A percentile compares a stretch with the other conserved stretches of the same genome.
These are phyloP conservation scores for Zea luxurians DNA, from an alignment of 176 grass and related monocot species.

Conservation along the genomic window DNA sequence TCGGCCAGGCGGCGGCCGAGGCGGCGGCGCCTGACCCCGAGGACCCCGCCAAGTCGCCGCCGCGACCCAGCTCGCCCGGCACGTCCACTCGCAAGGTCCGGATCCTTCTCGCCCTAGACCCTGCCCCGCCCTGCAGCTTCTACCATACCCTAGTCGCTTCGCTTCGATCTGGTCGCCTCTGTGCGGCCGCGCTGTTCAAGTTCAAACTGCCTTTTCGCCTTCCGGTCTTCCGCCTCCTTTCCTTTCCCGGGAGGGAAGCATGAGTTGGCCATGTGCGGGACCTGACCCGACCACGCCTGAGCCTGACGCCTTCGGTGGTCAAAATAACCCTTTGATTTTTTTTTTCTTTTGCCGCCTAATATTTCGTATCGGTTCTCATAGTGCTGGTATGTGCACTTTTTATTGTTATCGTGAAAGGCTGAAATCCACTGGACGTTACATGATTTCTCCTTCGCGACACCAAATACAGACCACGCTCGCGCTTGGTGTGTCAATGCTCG, in stretches of 20 bases:
- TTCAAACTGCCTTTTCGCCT: background rate
- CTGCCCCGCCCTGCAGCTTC: background rate
- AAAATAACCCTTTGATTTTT: background rate
- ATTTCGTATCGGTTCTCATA: background rate
- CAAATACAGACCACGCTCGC: background rate
- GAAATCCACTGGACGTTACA: background rate
- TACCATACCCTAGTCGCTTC: background rate
- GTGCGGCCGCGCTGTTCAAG: background rate
- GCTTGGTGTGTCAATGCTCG: background rate
- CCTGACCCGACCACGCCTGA: background rate
- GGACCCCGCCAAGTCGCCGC: constrained; percentile 80
- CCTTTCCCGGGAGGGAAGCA: background rate
- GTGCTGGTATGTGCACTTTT: background rate
- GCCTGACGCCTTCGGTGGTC: background rate
- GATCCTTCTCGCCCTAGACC: constrained; percentile 19
- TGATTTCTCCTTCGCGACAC: background rate
- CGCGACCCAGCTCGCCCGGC: constrained; percentile 63
- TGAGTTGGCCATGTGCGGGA: background rate
- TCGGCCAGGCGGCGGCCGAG: constrained; percentile 62
- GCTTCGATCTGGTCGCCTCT: constrained; percentile 40
- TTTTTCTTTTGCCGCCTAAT: background rate
- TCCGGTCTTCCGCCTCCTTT: background rate
- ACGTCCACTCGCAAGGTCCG: constrained; percentile 86
- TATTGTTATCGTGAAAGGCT: background rate
- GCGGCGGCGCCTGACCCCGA: constrained; percentile 64